phyloP scores from a whole-genome alignment of 805 yeast species.

The Diddensiella transvaalensis region DNA sequence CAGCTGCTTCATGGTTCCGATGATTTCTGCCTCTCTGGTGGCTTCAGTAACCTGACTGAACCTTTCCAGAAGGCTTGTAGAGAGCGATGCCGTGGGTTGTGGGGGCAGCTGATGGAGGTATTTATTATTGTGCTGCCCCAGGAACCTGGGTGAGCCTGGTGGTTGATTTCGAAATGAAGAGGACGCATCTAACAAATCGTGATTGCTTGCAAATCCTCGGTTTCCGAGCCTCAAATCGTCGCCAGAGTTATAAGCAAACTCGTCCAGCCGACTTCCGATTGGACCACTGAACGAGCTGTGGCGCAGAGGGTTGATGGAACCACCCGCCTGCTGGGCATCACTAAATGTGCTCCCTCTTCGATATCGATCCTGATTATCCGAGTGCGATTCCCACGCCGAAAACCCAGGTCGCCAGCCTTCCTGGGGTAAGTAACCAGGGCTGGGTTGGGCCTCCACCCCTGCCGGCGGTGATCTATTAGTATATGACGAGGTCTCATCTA shows the following conservation, averaged over 20 bases:
- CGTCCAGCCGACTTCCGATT: conserved; percentile 1
- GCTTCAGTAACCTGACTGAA: conserved; percentile 29
- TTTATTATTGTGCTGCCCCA: neutral
- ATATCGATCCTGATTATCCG: neutral
- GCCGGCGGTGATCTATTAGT: neutral
- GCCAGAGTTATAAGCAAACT: neutral
- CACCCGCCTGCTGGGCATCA: neutral
- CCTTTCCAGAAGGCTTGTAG: conserved; percentile 18
- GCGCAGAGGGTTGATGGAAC: neutral
- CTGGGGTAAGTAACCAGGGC: neutral
- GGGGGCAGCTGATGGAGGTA: conserved; percentile 6
- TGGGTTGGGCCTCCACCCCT: neutral
- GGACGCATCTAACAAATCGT: too few species aligned
- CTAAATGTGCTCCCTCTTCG: neutral
- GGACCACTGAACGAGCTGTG: conserved; percentile 4
- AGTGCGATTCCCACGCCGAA: neutral
- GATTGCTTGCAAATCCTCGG: neutral
- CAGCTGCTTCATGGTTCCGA: conserved; percentile 16
- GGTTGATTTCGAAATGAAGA: conserved; percentile 2
- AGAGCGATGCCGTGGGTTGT: neutral
- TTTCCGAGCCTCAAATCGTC: neutral
- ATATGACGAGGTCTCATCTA: neutral
- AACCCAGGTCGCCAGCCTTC: neutral
- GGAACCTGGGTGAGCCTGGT: conserved; percentile 1
- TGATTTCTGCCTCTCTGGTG: conserved; percentile 33